Base-by-base conservation (phyloP, 345 rosid genomes). In the Dimocarpus longan region DNA sequence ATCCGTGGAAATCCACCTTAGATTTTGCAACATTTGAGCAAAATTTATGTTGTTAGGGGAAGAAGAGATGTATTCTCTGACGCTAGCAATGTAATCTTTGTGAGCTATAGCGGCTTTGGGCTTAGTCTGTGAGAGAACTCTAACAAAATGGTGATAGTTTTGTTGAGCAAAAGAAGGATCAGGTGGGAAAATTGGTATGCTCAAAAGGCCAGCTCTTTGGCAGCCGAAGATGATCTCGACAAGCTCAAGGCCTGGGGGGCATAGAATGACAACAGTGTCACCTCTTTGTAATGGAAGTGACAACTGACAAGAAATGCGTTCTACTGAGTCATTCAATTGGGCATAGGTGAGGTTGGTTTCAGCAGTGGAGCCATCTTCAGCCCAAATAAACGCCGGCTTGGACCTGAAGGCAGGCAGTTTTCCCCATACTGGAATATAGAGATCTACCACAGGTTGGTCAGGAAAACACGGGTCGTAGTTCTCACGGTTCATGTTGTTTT, bases 71-170 rank as follows among this genome's bases (percentile, higher is more conserved):
- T 85, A 87, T 8, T 70, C 50, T 71, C 76, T 63, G 50, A 90
- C 82, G 1, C 75, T 74, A 10, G 77, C 28, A 69, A 88, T 83
- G 78, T 82, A 91, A 28, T 28, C 77, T 1, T 4, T 72, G 63
- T 83, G 66, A 43, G 93, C 93, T 26, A 91, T 82, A 66, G 90
- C 92, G n/a, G 89, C 95, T 80, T 68, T 82, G n/a, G 91, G 91
- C 46, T 86, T 85, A 15, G 93, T 80, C 73, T 87, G 90, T 1
- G 90, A 85, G 76, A 91, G 84, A 78, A 84, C 92, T 76, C 93
- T 81, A 18, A 70, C 46, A 5, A 90, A 83, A 56, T 90, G 91
- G 84, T 82, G 84, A 76, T 80, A 71, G 80, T 73, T 81, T 73
- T 83, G 68, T 9, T 71, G 16, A 24, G 43, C 13, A 32, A 87